Base-by-base conservation (phyloP, 345 rosid genomes). In the Pugionium dolabratum region DNA sequence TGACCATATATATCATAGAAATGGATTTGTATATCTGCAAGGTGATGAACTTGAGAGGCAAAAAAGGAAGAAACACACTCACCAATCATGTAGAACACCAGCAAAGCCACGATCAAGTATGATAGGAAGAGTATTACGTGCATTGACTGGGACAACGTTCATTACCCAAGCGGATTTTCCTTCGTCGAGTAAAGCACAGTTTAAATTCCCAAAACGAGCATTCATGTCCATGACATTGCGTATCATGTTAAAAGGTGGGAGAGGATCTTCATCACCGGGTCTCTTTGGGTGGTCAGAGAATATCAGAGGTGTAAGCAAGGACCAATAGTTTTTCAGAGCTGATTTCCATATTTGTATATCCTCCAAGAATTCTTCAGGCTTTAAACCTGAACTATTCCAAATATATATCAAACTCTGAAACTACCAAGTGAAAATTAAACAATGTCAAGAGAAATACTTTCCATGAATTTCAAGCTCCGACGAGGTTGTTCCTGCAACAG, bases 241-340 rank as follows among this genome's bases (percentile, higher is more conserved):
- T 64, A 94, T 73, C 97, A 94, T 91, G 81, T 91, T 87, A 73
- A 79, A 94, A 49, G 99, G 99, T 10, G 97, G 96, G 59, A 85
- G 79, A 27, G 97, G 99, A 71, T 88, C 99, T 76, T 94, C 97
- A 82, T 94, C 99, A 2, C 97, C 99, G 0, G 96, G 99, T 77
- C 99, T 88, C 79, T 94, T 94, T 7, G 99, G 99, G 74, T 94
- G 99, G 82, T 94, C 99, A 28, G 99, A 94, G 80, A 94, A 94
- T 55, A 94, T 94, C 70, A 94, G 65, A 5, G 99, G 99, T 26
- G 97, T 88, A 49, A 94, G 89, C 77, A 90, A 82, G 41, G 99
- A 94, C 97, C 99, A 94, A 76, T 84, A 85, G 66, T 86, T 88
- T 81, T 76, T 87, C 43, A 90, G 78, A 58, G 99, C 83, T 59